Evolutionary conservation across 2,329 filamentous ascomycete genomes (phyloP).

Genomic region (Arthrobotrys megalospora): DNA sequence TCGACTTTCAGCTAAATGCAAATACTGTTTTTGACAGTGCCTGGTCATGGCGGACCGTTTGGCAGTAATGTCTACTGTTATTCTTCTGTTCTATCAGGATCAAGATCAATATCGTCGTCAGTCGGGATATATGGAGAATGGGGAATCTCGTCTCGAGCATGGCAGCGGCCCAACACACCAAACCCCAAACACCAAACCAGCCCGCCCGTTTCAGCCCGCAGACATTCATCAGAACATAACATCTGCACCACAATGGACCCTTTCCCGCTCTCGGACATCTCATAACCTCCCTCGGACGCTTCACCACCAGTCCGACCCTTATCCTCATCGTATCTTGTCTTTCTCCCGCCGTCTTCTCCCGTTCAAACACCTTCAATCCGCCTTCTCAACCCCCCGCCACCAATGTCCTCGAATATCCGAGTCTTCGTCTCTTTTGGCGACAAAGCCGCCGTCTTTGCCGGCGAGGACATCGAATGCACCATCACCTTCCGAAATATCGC

Average conservation of each 20-base stretch:
- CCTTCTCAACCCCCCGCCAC: not conserved
- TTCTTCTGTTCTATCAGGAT: too few relatives aligned
- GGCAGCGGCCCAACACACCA: not conserved
- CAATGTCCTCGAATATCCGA: conserved; percentile 79
- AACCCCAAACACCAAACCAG: conserved; percentile 15
- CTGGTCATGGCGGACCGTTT: too few relatives aligned
- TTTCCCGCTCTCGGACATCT: conserved; percentile 23
- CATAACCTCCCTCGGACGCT: conserved; percentile 7
- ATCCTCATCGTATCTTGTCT: conserved; percentile 1
- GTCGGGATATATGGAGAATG: not conserved
- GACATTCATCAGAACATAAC: conserved; percentile 13
- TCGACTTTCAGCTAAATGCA: too few relatives aligned
- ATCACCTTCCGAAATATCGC: conserved; percentile 95
- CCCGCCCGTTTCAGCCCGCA: conserved; percentile 30
- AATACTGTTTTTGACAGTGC: too few relatives aligned
- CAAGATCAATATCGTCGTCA: too few relatives aligned
- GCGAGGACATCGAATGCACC: conserved; percentile 93
- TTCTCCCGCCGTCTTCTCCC: not conserved
- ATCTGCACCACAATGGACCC: conserved; percentile 21
- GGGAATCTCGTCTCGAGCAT: not conserved
- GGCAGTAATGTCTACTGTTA: too few relatives aligned
- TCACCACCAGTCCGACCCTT: not conserved
- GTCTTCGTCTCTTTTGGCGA: conserved; percentile 97
- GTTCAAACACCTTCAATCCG: not conserved
- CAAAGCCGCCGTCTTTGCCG: conserved; percentile 88